Base-by-base conservation (phyloP, 805 yeast species). In the Candida silvicultrix region DNA sequence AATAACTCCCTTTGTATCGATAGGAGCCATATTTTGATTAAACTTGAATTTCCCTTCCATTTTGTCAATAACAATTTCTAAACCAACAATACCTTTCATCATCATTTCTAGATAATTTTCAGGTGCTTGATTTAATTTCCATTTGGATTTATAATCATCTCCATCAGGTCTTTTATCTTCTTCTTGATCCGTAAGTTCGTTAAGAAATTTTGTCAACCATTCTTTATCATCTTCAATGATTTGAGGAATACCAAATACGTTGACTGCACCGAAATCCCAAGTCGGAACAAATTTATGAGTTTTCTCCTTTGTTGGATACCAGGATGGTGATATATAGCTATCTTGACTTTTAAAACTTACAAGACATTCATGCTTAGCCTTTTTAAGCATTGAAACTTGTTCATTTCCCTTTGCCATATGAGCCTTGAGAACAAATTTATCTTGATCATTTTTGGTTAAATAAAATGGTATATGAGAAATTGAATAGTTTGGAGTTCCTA, bases 231-330 rank as follows among this genome's bases (percentile, higher is more conserved):
- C 59, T 15, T n/a, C n/a, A n/a, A 77, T 57, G 22, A 73, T 49
- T 22, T 49, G 65, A 10, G 82, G 71, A 25, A 59, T 70, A 4
- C 87, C 87, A 46, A 74, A 66, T 38, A 74, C 66, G 55, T 82
- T 85, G 29, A 75, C 80, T 4, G 76, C 63, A 2, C 76, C 78
- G 61, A 74, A 81, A 58, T 78, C 81, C 86, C 86, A 82, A 1
- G 87, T 81, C 16, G 87, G 85, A n/a, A 81, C 87, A 38, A 69
- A 71, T 56, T 79, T 81, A 49, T 78, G 82, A 29, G 82, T 76
- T 41, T 68, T 69, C 41, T 70, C 63, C 63, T 81, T 81, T 19
- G 71, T 67, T 8, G 78, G 75, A 55, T 82, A 82, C 73, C 80
- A 81, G 15, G 71, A 59, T 2, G 88, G 85, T 21, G 80, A 62